Conservation (phyloP, 2,329 filamentous ascomycete species). For the Colletotrichum lupini region DNA sequence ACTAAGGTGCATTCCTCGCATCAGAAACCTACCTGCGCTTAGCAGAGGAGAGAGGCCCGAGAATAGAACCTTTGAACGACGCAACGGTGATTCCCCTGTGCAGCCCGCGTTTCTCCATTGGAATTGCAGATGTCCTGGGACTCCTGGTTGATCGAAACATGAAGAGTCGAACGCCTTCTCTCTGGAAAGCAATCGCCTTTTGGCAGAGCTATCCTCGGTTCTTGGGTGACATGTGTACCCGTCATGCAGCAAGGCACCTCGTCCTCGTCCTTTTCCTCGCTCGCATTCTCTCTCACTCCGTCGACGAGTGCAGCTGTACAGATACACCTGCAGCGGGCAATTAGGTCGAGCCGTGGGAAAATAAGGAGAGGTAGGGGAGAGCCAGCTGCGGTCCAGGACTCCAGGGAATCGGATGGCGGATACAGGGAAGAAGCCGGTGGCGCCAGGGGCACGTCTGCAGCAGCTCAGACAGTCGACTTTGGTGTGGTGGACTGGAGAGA, state of each 20-base stretch:
- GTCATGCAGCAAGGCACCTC: not conserved
- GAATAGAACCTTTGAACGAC: not conserved
- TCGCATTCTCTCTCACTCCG: not conserved
- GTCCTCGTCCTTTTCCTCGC: not conserved
- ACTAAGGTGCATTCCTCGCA: not conserved
- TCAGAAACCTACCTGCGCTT: not conserved
- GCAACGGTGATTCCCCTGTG: not conserved
- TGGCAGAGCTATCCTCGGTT: slow-evolving; percentile 4
- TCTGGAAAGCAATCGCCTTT: not conserved
- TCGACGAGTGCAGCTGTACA: not conserved
- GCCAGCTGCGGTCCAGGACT: not conserved
- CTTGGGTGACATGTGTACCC: slow-evolving; percentile 11
- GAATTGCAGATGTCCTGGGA: not conserved
- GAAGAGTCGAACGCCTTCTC: not conserved
- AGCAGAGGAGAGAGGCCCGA: not conserved
- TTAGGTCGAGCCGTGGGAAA: not conserved
- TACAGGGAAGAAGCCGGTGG: slow-evolving; percentile 20
- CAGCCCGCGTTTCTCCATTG: not conserved
- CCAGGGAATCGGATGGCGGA: not conserved
- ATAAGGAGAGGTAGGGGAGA: not conserved
- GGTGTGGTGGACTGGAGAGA: not conserved
- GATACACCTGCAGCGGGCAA: not conserved
- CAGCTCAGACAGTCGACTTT: not conserved
- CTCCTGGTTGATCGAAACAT: not conserved
- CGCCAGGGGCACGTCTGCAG: slow-evolving; percentile 13